Conservation (phyloP, 163 green algal species). For the Scenedesmus sp. region DNA sequence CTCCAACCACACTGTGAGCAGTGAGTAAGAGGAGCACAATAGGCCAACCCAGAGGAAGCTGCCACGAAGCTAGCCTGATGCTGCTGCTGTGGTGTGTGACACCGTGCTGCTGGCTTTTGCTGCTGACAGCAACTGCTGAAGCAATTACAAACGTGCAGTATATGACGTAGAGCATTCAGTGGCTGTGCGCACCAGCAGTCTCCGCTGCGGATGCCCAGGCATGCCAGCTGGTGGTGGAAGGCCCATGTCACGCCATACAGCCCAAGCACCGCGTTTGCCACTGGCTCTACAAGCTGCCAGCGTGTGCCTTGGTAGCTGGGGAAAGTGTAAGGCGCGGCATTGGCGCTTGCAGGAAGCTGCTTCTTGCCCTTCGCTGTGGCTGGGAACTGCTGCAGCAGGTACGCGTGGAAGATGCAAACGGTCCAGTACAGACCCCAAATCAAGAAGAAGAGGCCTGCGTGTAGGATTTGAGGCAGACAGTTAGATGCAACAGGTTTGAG, state of each 20-base stretch:
- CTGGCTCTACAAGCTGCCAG: background rate
- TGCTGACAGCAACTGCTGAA: background rate
- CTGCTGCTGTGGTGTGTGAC: no score
- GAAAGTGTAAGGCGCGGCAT: background rate
- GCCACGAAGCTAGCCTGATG: no score
- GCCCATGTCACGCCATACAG: constrained; percentile 3
- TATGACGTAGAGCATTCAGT: background rate
- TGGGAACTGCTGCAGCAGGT: constrained; percentile 1
- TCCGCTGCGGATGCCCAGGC: background rate
- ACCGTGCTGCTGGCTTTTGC: background rate
- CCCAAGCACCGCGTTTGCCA: background rate
- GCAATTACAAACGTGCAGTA: background rate
- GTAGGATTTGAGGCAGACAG: background rate
- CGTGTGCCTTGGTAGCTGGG: background rate
- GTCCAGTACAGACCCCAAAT: constrained; percentile 4
- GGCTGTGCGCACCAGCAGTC: background rate
- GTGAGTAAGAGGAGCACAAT: no score
- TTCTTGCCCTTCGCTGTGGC: constrained; percentile 15
- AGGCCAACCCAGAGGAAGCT: no score
- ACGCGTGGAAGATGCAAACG: background rate
- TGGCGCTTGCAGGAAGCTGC: background rate
- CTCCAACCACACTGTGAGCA: no score
- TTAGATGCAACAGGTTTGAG: no score
- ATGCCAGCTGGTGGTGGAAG: constrained; percentile 8
- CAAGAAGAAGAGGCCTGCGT: constrained; percentile 18